phyloP scores from a whole-genome alignment of 108 stramenopile genomes.

The Nannochloropsis gaditana region DNA sequence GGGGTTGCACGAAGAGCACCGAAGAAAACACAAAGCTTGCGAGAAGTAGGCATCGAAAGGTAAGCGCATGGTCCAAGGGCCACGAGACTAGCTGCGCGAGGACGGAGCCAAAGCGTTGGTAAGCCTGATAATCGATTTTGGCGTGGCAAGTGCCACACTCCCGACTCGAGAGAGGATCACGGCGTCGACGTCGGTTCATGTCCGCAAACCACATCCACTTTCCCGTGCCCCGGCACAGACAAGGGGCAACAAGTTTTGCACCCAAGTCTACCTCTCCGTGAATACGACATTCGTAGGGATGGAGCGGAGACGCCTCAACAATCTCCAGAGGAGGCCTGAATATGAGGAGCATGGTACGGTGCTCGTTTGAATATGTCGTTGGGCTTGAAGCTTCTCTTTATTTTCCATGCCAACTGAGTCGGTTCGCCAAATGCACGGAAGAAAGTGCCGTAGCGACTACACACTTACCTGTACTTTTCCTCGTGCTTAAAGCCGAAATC shows the following conservation, averaged over 20 bases:
- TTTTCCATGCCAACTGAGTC: no score
- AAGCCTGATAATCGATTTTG: not conserved
- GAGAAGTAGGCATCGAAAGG: not conserved
- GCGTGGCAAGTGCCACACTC: slow-evolving; percentile 17
- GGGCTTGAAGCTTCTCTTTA: no score
- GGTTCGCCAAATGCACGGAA: no score
- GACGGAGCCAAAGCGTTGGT: not conserved
- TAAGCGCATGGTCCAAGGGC: not conserved
- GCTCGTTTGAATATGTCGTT: no score
- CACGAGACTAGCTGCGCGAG: not conserved
- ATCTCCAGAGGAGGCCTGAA: slow-evolving; percentile 13
- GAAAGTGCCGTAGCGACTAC: not conserved
- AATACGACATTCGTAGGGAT: not conserved
- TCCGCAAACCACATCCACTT: slow-evolving; percentile 10
- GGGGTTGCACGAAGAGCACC: not conserved
- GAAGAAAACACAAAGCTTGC: not conserved
- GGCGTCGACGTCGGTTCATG: not conserved
- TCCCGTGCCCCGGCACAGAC: not conserved
- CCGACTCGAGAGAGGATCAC: not conserved
- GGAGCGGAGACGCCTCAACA: not conserved
- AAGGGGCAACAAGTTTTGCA: not conserved
- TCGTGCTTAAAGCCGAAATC: not conserved
- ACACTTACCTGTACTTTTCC: slow-evolving; percentile 18
- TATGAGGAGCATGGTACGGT: not conserved
- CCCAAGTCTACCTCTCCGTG: not conserved